Evolutionary conservation across 2,329 filamentous ascomycete genomes (phyloP).

Genomic region (Cladosporium sp.): DNA sequence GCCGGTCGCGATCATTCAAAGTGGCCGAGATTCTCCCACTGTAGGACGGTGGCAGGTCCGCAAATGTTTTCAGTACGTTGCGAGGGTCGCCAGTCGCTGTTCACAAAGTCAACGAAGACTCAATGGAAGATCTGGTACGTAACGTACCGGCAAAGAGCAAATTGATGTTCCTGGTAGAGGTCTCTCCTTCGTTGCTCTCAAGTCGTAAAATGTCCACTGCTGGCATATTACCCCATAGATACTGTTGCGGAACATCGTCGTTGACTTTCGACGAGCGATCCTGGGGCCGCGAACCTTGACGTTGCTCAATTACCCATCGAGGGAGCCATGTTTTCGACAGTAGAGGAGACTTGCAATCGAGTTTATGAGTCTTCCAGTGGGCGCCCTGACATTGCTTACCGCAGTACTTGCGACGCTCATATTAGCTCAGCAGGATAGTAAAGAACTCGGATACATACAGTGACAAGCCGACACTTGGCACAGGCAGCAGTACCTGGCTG

Average conservation of each 20-base stretch:
- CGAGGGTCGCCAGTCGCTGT: not conserved
- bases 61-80: not conserved
- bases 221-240: constrained; percentile 41
- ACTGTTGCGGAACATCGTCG: constrained; percentile 27
- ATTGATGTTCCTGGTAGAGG: not conserved
- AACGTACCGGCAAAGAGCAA: not conserved
- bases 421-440: no score
- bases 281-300: no score
- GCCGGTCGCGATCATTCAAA: not conserved
- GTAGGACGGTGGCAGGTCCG: not conserved
- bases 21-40: not conserved
- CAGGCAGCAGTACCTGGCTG: not conserved
- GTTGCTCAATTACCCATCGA: constrained; percentile 24
- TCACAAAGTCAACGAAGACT: not conserved
- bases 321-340: constrained; percentile 27
- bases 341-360: constrained; percentile 27
- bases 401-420: constrained; percentile 30
- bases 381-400: constrained; percentile 28
- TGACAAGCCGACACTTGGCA: constrained; percentile 9
- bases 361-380: constrained; percentile 31
- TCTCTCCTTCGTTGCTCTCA: constrained; percentile 27
- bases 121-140: no score
- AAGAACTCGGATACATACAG: constrained; percentile 1
- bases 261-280: no score
- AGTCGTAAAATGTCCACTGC: constrained; percentile 38